Evolutionary conservation across 495 filamentous ascomycete genomes (phyloP), one percentile per base, ranked within the genome.

Genomic region (Podospora appendiculata): DNA sequence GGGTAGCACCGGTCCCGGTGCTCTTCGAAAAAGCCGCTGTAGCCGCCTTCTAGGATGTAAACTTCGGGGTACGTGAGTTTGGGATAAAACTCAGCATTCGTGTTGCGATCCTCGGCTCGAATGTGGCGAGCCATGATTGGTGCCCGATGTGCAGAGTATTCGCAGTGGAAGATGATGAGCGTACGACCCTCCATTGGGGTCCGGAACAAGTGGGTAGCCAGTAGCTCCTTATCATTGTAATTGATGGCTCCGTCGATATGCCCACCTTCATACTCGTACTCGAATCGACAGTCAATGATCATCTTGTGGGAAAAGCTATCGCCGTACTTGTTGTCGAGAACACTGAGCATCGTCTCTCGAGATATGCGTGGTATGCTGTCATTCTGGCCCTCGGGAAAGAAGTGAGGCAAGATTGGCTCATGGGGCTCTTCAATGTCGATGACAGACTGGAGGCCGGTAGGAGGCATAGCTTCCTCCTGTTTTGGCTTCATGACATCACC

Each of bases 241-340:
- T 99, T 99, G 61, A 95, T 71, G 34, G 94, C 94, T 0, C 87
- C 87, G 45, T 87, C 78, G 55, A 99, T 95, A 63, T 99, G 94
- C 14, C 94, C 94, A 42, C 94, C 94, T 33, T 95, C 85, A 66
- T 91, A 99, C 70, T 99, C 94, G 66, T 97, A 99, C 69, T 97
- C 94, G 65, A 99, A 99, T 10, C 93, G 87, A 64, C 94, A 99
- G 61, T 99, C 94, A 48, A 99, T 82, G 57, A 99, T 74, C 66
- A 93, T 77, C 55, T 86, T 83, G 53, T 89, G 79, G 47, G 88
- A 83, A 60, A 84, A 97, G 2, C 78, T 59, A 13, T 81, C 75
- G 52, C 81, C 80, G 66, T 84, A 96, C 58, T 88, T 86, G 38
- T 89, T 89, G 67, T 95, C 87, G 45, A 97, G 74, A n/a, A 99